Evolutionary conservation across 2,329 filamentous ascomycete species (phyloP).

Genomic region (Chaetomiaceae sp.): DNA sequence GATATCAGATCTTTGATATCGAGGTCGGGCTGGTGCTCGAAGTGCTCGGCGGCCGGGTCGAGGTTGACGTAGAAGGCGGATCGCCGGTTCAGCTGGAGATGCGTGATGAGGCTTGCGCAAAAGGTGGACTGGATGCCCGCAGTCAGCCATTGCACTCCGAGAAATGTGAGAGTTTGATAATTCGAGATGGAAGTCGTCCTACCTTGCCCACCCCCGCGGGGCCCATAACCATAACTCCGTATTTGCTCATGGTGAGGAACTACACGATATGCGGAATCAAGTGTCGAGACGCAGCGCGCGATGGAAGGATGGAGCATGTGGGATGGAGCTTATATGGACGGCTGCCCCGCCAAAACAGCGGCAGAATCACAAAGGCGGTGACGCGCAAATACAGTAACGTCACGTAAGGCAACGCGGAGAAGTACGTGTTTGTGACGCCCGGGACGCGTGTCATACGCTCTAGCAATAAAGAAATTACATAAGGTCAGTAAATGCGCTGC

Average conservation of each 20-base stretch:
- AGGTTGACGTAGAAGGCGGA: conserved; percentile 98
- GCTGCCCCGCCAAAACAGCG: too few species aligned
- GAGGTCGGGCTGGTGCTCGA: conserved; percentile 85
- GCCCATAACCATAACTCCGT: conserved; percentile 91
- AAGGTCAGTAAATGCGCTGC: too few species aligned
- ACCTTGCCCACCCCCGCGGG: conserved; percentile 93
- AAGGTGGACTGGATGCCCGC: conserved; percentile 91
- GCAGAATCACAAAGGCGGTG: conserved; percentile 6
- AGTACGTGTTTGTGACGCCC: too few species aligned
- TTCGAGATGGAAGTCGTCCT: conserved; percentile 25
- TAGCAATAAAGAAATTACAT: too few species aligned
- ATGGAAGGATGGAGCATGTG: neutral
- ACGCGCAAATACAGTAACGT: too few species aligned
- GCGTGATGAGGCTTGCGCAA: conserved; percentile 86
- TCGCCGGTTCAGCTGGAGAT: conserved; percentile 84
- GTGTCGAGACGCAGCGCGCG: neutral
- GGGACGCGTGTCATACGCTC: too few species aligned
- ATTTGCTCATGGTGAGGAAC: conserved; percentile 70
- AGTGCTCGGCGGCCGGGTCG: conserved; percentile 89
- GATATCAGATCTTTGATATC: conserved; percentile 95
- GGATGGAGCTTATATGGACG: neutral
- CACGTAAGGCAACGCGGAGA: too few species aligned
- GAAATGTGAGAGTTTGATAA: neutral
- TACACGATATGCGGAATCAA: too few species aligned
- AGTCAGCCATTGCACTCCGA: neutral